phyloP scores from a whole-genome alignment of 495 filamentous ascomycete species.

The Penicillium bovifimosum region DNA sequence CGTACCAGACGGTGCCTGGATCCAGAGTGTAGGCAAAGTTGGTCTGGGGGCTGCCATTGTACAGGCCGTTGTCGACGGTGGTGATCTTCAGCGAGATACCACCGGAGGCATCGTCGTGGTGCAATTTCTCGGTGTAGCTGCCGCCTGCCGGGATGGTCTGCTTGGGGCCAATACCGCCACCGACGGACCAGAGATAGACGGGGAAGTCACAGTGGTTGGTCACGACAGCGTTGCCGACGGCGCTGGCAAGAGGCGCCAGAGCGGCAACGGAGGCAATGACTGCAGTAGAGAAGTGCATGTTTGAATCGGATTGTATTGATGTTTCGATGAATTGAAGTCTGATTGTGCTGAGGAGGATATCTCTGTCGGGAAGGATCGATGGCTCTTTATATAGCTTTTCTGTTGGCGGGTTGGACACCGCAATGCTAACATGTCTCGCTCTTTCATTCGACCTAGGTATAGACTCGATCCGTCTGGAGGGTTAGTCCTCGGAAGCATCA shows the following conservation, averaged over 20 bases:
- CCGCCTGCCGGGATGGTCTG: constrained; percentile 35
- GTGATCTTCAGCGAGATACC: constrained; percentile 55
- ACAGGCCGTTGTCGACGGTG: constrained; percentile 43
- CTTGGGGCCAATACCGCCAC: constrained; percentile 34
- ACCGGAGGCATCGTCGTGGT: constrained; percentile 45
- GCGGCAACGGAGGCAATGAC: constrained; percentile 21
- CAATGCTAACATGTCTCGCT: neutral
- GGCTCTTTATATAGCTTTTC: constrained; percentile 8
- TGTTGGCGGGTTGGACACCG: neutral
- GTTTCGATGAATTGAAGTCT: neutral
- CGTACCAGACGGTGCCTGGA: constrained; percentile 47
- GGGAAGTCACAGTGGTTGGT: constrained; percentile 44
- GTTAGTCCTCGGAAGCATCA: neutral
- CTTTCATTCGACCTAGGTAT: neutral
- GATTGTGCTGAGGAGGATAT: neutral
- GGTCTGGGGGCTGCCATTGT: constrained; percentile 47
- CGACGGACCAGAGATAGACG: constrained; percentile 55
- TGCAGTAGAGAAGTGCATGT: constrained; percentile 30
- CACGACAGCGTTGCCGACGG: constrained; percentile 48
- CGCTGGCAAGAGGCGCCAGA: constrained; percentile 29
- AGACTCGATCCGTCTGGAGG: neutral
- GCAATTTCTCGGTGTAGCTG: constrained; percentile 38
- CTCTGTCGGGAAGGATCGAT: neutral
- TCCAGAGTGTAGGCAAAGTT: constrained; percentile 52
- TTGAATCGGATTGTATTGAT: neutral